Evolutionary conservation across 1,284 basidiomycete genomes (phyloP).

Genomic region (Tylopilus sp.): DNA sequence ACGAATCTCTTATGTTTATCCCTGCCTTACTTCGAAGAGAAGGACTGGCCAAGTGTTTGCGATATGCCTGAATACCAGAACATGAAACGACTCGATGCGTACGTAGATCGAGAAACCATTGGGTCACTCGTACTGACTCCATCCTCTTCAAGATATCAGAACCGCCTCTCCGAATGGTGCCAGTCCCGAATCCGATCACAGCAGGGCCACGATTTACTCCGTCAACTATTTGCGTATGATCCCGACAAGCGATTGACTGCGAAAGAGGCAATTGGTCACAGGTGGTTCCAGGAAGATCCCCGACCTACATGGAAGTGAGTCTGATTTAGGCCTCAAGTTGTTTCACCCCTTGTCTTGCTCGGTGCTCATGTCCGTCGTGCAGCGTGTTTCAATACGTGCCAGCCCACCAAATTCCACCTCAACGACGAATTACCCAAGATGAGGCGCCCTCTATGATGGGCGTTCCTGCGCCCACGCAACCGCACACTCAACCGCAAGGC

Average conservation of each 20-base stretch:
- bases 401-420: conserved; percentile 61
- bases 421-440: conserved; percentile 71
- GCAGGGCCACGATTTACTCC: conserved; percentile 80
- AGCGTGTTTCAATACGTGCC: conserved; percentile 62
- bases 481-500: conserved; percentile 38
- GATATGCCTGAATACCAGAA: conserved; percentile 87
- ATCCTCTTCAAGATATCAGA: conserved; percentile 48
- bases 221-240: conserved; percentile 84
- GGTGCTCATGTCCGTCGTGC: conserved; percentile 6
- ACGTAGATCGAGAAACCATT: conserved; percentile 32
- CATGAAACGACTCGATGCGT: conserved; percentile 78
- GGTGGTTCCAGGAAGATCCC: conserved; percentile 78
- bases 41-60: conserved; percentile 84
- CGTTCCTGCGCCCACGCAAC: conserved; percentile 41
- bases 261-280: conserved; percentile 75
- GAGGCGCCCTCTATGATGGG: conserved; percentile 78
- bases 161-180: conserved; percentile 79
- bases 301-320: conserved; percentile 70
- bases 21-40: conserved; percentile 44
- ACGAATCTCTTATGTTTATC: neutral
- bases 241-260: conserved; percentile 85
- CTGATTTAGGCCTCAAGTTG: neutral
- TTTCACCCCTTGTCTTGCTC: conserved; percentile 1
- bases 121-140: conserved; percentile 2
- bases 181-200: conserved; percentile 56